Base-by-base conservation (phyloP, 176 grass and related monocot species). In the Musa beccarii region DNA sequence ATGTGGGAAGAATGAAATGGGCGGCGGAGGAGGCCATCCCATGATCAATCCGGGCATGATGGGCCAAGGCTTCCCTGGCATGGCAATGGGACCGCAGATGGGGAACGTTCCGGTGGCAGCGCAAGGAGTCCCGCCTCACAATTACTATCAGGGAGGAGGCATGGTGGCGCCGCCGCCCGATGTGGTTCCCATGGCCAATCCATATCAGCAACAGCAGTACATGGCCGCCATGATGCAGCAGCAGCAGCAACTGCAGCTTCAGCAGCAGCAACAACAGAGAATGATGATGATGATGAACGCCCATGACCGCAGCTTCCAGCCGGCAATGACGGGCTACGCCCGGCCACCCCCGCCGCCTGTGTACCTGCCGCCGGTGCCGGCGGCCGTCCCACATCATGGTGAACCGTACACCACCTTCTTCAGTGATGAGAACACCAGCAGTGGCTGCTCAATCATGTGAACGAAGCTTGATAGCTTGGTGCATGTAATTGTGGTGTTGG, bases 61-160 rank as follows among this genome's bases (percentile, higher is more conserved):
- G 72, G 89, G 92, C 29, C 83, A 83, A 25, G 76, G 76, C 16
- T 78, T 85, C 55, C 71, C 64, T 29, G 34, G 64, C 72, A 80
- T 81, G 84, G 79, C 79, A 10, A 80, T 88, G 83, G 79, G 75
- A 54, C 81, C 70, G 0, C 84, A 86, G 43, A 65, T 77, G 75
- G 59, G 49, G 49, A 77, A 77, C 52, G 52, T 77, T 52, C 75
- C 57, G 49, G 17, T 19, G 16, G 57, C 57, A n/a, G 55, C 65
- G 0, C 83, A 88, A 1, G 71, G 75, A 12, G 83, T 50, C 21
- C 62, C 82, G 22, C 66, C 87, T 34, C 63, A 79, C 2, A 88
- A 78, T 10, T 86, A 88, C 76, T 82, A 68, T 73, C 88, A 76
- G 67, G 86, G 76, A 25, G 67, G 73, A 21, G 67, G 77, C 6